Evolutionary conservation across 176 grass and related monocot species (phyloP).

Genomic region (Ensete glaucum): DNA sequence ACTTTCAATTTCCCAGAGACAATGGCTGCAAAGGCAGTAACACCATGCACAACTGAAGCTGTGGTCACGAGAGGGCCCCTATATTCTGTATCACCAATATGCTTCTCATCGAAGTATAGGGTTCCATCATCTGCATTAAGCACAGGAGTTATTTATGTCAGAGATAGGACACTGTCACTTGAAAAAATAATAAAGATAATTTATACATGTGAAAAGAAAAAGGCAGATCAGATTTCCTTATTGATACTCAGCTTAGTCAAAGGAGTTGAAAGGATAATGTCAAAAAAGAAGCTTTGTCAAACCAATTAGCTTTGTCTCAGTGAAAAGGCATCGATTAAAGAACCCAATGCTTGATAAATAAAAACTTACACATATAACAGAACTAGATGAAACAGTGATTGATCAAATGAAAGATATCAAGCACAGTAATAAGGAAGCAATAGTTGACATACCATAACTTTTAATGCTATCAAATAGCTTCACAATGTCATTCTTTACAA

Average conservation of each 20-base stretch:
- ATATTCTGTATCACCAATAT: conserved; percentile 63
- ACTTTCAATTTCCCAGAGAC: conserved; percentile 63
- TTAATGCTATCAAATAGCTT: conserved; percentile 93
- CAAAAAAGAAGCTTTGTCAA: too few species aligned
- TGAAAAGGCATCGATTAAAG: neutral
- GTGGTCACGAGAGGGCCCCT: conserved; percentile 80
- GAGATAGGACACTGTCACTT: too few species aligned
- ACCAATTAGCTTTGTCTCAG: too few species aligned
- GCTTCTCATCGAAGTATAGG: conserved; percentile 92
- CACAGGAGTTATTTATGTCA: conserved; percentile 1
- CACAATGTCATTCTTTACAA: conserved; percentile 75
- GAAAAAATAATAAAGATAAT: too few species aligned
- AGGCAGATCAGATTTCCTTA: too few species aligned
- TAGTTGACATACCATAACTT: conserved; percentile 51
- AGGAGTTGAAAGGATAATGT: too few species aligned
- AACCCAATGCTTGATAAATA: too few species aligned
- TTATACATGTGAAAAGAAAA: neutral
- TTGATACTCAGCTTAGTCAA: too few species aligned
- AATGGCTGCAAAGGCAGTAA: conserved; percentile 55
- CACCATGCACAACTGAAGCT: conserved; percentile 71
- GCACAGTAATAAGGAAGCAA: neutral
- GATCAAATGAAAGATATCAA: too few species aligned
- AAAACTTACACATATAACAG: too few species aligned
- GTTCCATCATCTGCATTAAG: conserved; percentile 59
- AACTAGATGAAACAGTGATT: too few species aligned